Evolutionary conservation across 208 protist species (phyloP), one percentile per base, ranked within the genome.

Genomic region (Acanthamoeba lugdunensis): DNA sequence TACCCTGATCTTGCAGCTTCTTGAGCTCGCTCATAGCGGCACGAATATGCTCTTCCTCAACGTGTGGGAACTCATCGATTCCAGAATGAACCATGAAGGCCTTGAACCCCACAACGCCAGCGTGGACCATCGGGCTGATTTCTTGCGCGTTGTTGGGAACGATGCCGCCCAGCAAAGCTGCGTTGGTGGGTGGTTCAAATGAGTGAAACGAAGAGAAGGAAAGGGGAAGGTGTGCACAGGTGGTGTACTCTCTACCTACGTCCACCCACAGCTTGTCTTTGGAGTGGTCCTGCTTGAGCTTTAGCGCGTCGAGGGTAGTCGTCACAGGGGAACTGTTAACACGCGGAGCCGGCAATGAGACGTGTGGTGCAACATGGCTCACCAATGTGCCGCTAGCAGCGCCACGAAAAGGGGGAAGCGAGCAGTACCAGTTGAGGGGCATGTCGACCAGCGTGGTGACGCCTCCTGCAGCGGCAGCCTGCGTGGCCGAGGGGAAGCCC

Each of bases 391-490:
- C 9, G 25, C 25, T 21, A 5, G 25, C 67, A n/a, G 67, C 67
- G 28, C 14, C 14, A 9, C 13, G 25, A 37, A 4, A 56, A 48
- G 33, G 48, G 6, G 45, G 18, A 6, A 41, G 11, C 7, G 75
- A 14, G 54, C 28, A 11, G 89, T 28, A 93, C 73, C 63, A 90
- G 30, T 96, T 96, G 13, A 96, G 81, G 52, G 95, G 95, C 95
- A 96, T 96, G 58, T 96, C 95, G 25, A 96, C 77, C 13, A 96
- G 79, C 0, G 95, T 96, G 2, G 95, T 96, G n/a, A 96, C 95
- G 33, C 95, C 95, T 28, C 95, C 95, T 5, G 95, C 92, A 50
- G 95, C 95, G 28, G 95, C 95, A 69, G 94, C 94, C 58, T 54
- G 88, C 1, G 95, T 96, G 23, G 95, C 95, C 56, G 73, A 75